Evolutionary conservation across 23 red algal genomes (phyloP), one percentile per base, ranked within the genome.

Genomic region (Gracilaria vermiculophylla): DNA sequence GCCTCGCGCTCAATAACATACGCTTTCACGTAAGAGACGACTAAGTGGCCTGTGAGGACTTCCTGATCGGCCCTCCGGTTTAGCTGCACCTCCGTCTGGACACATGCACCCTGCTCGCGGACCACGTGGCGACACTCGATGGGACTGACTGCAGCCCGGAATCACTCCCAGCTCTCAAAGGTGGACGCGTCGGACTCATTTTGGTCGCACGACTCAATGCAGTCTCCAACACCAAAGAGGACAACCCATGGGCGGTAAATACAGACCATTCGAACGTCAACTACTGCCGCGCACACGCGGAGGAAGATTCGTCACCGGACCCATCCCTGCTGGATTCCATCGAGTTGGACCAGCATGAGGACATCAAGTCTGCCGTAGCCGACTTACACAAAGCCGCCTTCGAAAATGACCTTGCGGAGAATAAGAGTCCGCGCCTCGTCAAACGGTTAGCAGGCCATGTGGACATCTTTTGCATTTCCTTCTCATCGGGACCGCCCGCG

Each of bases 341-440:
- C 48, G 75, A 78, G 6, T n/a, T 4, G 34, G 44, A 78, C 4
- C 75, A 78, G 36, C 75, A 78, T 37, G 75, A 78, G 27, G 75
- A 54, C 20, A 78, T 56, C 14, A 5, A 5, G 1, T 0, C 32
- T 2, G 75, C 47, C 2, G n/a, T 28, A 2, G 21, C 33, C 47
- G 28, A 56, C 2, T 32, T 78, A 29, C 6, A n/a, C 2, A 6
- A 78, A 25, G 5, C 2, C 14, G 75, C 75, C 4, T 6, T 32
- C 1, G 5, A 50, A 4, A 78, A 78, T 55, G 75, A n/a, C 75
- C 2, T 25, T 32, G 1, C 20, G 12, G 43, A 47, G 6, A 47
- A 47, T 47, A 5, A 47, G 6, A 12, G 6, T 12, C 43, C 5
- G 12, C 6, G 12, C 5, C 43, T 47, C 6, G 12, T 5, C 5